Percentiles rank a stretch among this genome's conserved stretches.
These are phyloP conservation scores for Corniculantispora saksenae DNA, from an alignment of 2,329 filamentous ascomycete species.

Conservation along the genomic window DNA sequence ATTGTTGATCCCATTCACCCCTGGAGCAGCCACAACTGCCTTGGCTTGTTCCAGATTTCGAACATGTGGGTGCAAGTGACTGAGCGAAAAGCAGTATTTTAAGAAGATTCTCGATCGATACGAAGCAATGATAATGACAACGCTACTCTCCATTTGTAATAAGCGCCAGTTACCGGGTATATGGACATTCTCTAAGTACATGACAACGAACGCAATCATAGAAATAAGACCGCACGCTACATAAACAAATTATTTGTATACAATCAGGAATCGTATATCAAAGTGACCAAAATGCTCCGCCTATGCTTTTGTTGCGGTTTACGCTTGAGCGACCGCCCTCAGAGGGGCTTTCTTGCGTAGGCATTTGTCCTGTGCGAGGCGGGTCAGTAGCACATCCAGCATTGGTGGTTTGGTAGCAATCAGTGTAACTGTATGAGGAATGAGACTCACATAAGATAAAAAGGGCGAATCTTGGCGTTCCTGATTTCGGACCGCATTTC, in stretches of 20 bases:
- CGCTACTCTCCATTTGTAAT: not conserved
- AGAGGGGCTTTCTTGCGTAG: constrained; percentile 19
- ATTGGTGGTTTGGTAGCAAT: not conserved
- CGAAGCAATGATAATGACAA: not conserved
- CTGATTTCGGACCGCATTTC: constrained; percentile 29
- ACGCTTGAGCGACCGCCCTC: not conserved
- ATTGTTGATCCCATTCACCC: constrained; percentile 29
- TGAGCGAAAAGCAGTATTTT: not conserved
- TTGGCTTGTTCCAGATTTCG: constrained; percentile 33
- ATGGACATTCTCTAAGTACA: not conserved
- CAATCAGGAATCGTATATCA: not conserved
- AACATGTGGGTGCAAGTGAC: constrained; percentile 37
- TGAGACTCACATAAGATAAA: constrained; percentile 27
- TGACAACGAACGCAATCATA: not conserved
- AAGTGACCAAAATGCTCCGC: not conserved
- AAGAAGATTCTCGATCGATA: not conserved
- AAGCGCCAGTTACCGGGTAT: not conserved
- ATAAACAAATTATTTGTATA: not conserved
- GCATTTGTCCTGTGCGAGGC: constrained; percentile 21
- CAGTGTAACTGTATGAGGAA: not conserved
- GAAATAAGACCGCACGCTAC: not conserved
- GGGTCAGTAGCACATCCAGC: not conserved
- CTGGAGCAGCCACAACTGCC: constrained; percentile 29
- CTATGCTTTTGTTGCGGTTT: not conserved
- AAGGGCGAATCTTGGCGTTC: constrained; percentile 26